Base-by-base conservation (phyloP, 805 yeast species). In the Saccharomyces mikatae region DNA sequence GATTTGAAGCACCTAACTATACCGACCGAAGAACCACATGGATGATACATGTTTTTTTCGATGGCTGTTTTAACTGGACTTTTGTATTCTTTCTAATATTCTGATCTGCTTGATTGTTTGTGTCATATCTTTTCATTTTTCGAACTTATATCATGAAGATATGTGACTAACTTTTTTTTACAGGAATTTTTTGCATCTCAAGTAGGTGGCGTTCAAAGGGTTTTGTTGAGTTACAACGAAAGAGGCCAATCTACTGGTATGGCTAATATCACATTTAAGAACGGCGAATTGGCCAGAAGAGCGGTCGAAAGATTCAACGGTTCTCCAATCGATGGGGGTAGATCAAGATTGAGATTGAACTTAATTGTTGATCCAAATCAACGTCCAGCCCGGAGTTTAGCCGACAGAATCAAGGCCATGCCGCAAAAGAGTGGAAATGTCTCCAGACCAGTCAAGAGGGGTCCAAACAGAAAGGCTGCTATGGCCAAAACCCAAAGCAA, bases 321-420 rank as follows among this genome's bases (percentile, higher is more conserved):
- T 67, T 92, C 96, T 48, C 91, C 96, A 66, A 87, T 94, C 64
- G 99, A 94, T 69, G 84, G 84, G 53, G 97, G 97, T 57, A 79
- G 83, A 57, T 71, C 81, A 61, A 86, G 78, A 70, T 80, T 94
- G 78, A 86, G 80, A 72, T 74, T 83, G 52, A 97, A 90, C 73
- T 76, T 94, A 66, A 81, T 92, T 61, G 78, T 89, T 65, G 97
- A 91, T 69, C 96, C 97, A 62, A 76, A 83, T 61, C 81, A 80
- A 71, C 84, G 79, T 72, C 85, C 90, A 30, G 52, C 53, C 28
- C 59, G 58, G 51, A 59, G 64, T 62, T 80, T 89, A 64, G 77
- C 89, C 52, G 76, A 87, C 17, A 84, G 96, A 78, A 85, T 89
- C 83, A 62, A 82, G 77, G 62, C 71, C 41, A 58, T 66, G 51